Evolutionary conservation across 208 protist species (phyloP).

Genomic region (Wallacemonas sp.): DNA sequence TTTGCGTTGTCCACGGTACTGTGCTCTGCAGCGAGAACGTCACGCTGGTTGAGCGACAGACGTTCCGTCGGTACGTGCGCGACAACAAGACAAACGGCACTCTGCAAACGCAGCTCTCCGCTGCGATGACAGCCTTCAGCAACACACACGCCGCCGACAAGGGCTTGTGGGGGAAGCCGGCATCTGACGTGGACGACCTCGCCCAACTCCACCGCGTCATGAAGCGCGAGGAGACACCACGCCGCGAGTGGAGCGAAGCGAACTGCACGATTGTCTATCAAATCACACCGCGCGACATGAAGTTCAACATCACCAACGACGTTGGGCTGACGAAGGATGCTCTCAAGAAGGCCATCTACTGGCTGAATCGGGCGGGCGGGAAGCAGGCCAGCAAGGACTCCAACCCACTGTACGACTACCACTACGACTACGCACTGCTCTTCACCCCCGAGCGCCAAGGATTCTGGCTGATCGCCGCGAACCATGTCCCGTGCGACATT

Average conservation of each 20-base stretch:
- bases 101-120: conserved; percentile 21
- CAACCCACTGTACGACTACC: conserved; percentile 81
- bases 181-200: conserved; percentile 42
- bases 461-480: conserved; percentile 86
- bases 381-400: conserved; percentile 46
- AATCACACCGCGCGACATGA: conserved; percentile 85
- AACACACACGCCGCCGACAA: conserved; percentile 9
- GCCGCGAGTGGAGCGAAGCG: conserved; percentile 74
- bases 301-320: conserved; percentile 76
- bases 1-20: conserved; percentile 72
- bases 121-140: conserved; percentile 7
- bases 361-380: conserved; percentile 45
- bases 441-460: conserved; percentile 84
- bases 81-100: conserved; percentile 63
- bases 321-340: conserved; percentile 80
- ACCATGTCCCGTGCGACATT: conserved; percentile 90
- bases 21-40: conserved; percentile 72
- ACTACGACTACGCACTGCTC: conserved; percentile 85
- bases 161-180: conserved; percentile 21
- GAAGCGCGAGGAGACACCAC: conserved; percentile 46
- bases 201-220: conserved; percentile 35
- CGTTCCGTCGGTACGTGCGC: conserved; percentile 74
- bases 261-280: conserved; percentile 90
- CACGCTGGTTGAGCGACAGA: conserved; percentile 52
- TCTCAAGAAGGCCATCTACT: conserved; percentile 72